Evolutionary conservation across 2,329 filamentous ascomycete species (phyloP), one percentile per base, ranked within the genome.

Genomic region (Dryadomyces sulphureus): DNA sequence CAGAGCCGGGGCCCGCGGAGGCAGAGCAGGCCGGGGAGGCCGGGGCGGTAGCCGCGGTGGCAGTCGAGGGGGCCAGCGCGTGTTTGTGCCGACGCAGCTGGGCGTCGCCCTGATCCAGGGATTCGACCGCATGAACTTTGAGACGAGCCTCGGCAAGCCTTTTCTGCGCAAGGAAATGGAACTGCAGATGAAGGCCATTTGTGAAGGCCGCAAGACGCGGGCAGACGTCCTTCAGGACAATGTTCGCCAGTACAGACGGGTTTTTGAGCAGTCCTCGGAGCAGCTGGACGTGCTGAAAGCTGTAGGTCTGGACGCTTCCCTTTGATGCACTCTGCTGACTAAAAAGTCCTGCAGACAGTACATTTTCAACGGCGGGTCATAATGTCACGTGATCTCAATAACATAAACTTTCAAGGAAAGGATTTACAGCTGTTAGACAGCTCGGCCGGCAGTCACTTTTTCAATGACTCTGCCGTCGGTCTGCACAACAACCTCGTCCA

Each of bases 121-220:
- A 1, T 98, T 96, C 57, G 89, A 98, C 61, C 81, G 84, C 53
- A 90, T 98, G 73, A 86, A 88, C 47, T 82, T 93, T 52, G 89
- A 94, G 56, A 88, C 84, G 38, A 95, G 88, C 57, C 73, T 98
- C 43, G 86, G 88, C 60, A 96, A 96, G 63, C 92, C 92, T 0
- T 96, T 96, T 59, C 68, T 98, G 49, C 81, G 92, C 47, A 96
- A 96, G 63, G 88, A 98, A 69, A 95, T 95, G 87, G 92, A 98
- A 64, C 66, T 87, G 50, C 86, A 88, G 60, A 95, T 98, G 90
- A 92, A 89, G 60, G 86, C 85, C 48, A 95, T 98, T 48, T 96
- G 92, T 63, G 88, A 90, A 49, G 92, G 92, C 22, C 79, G 76
- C 44, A 83, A 79, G 52, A 84, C 81, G 30, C 81, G 78, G 56